Base-by-base conservation (phyloP, 805 yeast genomes). In the Pichia phayaonensis region DNA sequence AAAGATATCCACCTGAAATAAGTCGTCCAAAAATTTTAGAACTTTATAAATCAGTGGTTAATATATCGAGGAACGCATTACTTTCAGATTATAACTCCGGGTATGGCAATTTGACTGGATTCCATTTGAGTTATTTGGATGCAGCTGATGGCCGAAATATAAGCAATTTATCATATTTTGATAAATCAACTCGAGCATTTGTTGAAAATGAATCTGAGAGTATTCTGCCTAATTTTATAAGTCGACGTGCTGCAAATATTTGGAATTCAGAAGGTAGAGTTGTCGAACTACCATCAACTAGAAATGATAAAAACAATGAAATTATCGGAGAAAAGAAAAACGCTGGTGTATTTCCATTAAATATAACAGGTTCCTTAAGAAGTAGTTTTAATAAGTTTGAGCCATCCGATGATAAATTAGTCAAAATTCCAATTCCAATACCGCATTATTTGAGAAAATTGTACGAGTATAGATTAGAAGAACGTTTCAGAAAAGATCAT, bases 51-150 rank as follows among this genome's bases (percentile, higher is more conserved):
- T 59, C 66, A 31, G 73, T 59, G 52, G 54, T 62, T 60, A 44
- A 55, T 56, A 53, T 56, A 56, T 56, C 73, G 62, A 48, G 67
- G 23, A 54, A 63, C 2, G 60, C 50, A 22, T 31, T 64, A 1
- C 63, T 83, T 34, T 56, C 77, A 42, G 71, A 75, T 1, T 83
- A 75, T 62, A 49, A 61, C 20, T 53, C 66, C 4, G 88, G 86
- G 7, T 83, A 81, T 61, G 85, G 86, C 1, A 84, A 86, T 58
- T 63, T 87, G 16, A 84, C 94, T 0, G 96, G 96, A 4, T 78
- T 83, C 51, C 74, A 72, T 58, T 65, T 83, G 34, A 79, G 88
- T 29, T 87, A 86, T 57, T 69, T 72, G 11, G 95, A 84, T 64
- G 74, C 72, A 16, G 21, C 74, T 1, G 62, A 69, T 6, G 76